Evolutionary conservation across 2,329 filamentous ascomycete species (phyloP), one percentile per base, ranked within the genome.

Genomic region (Fusarium lateritium): DNA sequence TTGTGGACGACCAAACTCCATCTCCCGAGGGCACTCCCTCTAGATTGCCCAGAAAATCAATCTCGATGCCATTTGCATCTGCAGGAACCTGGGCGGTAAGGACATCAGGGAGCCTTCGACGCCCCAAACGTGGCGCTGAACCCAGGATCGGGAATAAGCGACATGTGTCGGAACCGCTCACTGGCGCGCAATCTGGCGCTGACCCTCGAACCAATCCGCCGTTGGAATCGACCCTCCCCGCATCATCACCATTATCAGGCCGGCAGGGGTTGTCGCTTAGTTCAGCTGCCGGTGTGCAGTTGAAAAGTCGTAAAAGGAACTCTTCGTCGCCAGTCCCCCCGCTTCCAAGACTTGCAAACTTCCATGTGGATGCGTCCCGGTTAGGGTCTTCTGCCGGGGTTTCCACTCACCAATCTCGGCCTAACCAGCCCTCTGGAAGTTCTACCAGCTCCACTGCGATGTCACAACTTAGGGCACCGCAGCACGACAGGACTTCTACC

Each of bases 31-130:
- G 77, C 28, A 82, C 82, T 3, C 81, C 83, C 3, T 79, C 82
- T 9, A 84, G 82, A 70, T 80, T 77, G 51, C 79, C 85, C 14
- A 83, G 81, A 55, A 83, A 85, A 61, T 89, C 88, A 17, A 79
- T 87, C 26, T 90, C 89, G 17, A 85, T 88, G 82, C 86, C 88
- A 56, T 87, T 91, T 62, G 82, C 82, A 62, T 86, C 88, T 3
- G 83, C 88, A 17, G 82, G 80, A 50, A 85, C 80, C 50, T 89
- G 88, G 87, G 85, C 89, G 65, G 79, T 85, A 34, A 85, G 81
- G 44, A 59, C 61, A 75, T 77, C 79, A 10, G 84, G 86, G 56
- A 90, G 88, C 77, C 74, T 89, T 54, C 84, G 87, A 49, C 84
- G 85, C 22, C 79, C 83, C 31, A 90, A 88, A 77, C 83, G 85